phyloP scores from a whole-genome alignment of 129 eudicot species.

The Flaveria bidentis region DNA sequence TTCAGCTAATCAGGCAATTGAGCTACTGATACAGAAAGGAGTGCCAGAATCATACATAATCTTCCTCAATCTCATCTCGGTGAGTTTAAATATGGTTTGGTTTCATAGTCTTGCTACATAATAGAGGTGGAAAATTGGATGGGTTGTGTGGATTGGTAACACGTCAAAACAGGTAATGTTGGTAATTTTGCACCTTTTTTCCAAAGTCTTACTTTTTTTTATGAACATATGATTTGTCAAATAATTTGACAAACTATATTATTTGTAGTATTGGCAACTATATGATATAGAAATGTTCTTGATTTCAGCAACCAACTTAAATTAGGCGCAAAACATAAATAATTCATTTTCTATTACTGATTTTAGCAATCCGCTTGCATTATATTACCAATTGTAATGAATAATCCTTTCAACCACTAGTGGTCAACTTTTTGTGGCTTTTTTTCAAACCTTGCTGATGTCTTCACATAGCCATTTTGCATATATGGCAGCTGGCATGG shows the following conservation, averaged over 20 bases:
- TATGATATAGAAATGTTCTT: neutral
- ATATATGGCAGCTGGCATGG: neutral
- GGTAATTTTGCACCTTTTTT: too few species aligned
- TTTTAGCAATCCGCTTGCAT: too few species aligned
- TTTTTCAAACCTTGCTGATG: too few species aligned
- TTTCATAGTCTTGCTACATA: neutral
- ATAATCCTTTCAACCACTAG: neutral
- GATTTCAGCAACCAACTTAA: neutral
- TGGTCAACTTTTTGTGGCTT: too few species aligned
- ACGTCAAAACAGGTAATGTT: neutral
- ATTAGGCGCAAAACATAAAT: neutral
- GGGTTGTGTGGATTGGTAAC: constrained; percentile 5
- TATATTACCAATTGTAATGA: too few species aligned
- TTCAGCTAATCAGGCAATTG: constrained; percentile 97
- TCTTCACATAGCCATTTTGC: neutral
- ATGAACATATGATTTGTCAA: neutral
- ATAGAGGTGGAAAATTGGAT: neutral
- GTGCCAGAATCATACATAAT: constrained; percentile 93
- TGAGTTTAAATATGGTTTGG: constrained; percentile 37
- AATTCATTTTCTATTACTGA: too few species aligned
- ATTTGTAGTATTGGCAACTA: neutral
- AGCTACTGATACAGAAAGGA: constrained; percentile 89
- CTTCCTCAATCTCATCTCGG: constrained; percentile 91
- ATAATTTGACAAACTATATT: neutral
- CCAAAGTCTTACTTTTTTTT: too few species aligned